phyloP scores from a whole-genome alignment of 1,284 basidiomycete genomes.

The Singerocomus inundabilis region DNA sequence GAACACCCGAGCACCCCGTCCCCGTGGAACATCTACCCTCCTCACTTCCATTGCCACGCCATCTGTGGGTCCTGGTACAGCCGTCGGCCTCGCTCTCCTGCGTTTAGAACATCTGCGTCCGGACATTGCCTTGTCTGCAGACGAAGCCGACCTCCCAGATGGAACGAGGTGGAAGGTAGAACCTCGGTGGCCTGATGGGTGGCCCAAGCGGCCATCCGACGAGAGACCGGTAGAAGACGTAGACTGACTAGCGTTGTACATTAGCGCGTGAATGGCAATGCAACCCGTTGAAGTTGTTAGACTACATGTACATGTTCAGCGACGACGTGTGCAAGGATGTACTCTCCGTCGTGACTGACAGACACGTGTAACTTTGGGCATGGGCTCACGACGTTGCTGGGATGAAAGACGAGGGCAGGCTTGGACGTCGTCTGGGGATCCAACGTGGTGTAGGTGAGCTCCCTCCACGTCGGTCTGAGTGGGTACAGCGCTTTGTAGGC shows the following conservation, averaged over 20 bases:
- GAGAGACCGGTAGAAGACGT: slow-evolving; percentile 19
- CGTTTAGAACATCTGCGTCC: slow-evolving; percentile 61
- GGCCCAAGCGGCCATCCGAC: slow-evolving; percentile 44
- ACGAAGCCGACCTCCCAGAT: slow-evolving; percentile 15
- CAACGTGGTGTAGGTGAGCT: slow-evolving; percentile 55
- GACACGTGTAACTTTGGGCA: slow-evolving; percentile 54
- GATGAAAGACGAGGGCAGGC: slow-evolving; percentile 49
- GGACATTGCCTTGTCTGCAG: slow-evolving; percentile 17
- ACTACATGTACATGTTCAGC: slow-evolving; percentile 41
- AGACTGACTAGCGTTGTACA: slow-evolving; percentile 17
- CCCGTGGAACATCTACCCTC: slow-evolving; percentile 67
- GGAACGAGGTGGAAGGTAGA: slow-evolving; percentile 44
- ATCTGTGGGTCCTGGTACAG: slow-evolving; percentile 23
- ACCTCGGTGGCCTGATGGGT: slow-evolving; percentile 70
- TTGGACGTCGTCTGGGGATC: slow-evolving; percentile 39
- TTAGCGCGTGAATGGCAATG: background rate
- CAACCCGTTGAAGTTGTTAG: slow-evolving; percentile 1
- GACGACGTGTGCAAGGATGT: slow-evolving; percentile 73
- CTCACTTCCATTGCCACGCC: slow-evolving; percentile 48
- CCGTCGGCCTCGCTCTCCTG: slow-evolving; percentile 67
- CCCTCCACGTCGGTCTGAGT: slow-evolving; percentile 71
- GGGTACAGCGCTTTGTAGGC: slow-evolving; percentile 87
- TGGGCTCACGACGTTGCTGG: slow-evolving; percentile 15
- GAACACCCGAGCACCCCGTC: slow-evolving; percentile 34
- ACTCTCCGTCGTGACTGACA: slow-evolving; percentile 84